A percentile compares a stretch with the other conserved stretches of the same genome.
These are phyloP conservation scores for Elsinoe fawcettii DNA, from an alignment of 2,329 filamentous ascomycete species.

Conservation along the genomic window DNA sequence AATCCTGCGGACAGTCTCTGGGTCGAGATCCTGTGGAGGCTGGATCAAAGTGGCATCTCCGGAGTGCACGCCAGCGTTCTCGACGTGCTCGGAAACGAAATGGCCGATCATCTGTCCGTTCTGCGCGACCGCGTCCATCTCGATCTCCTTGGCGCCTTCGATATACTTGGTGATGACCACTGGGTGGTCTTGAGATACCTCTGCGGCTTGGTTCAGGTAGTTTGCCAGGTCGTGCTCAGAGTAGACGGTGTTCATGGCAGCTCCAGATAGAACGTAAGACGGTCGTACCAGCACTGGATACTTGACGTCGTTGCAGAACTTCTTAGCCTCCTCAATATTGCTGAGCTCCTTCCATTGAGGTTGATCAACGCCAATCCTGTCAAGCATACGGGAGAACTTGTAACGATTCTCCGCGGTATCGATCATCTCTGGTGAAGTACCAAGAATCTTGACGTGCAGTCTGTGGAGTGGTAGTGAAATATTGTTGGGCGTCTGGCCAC, in stretches of 20 bases:
- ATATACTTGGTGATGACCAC: conserved; percentile 99
- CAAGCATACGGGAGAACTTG: conserved; percentile 98
- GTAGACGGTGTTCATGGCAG: conserved; percentile 99
- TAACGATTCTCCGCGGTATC: conserved; percentile 95
- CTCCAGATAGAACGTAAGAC: conserved; percentile 93
- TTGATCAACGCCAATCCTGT: conserved; percentile 89
- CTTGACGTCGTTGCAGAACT: conserved; percentile 78
- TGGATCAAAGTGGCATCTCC: conserved; percentile 94
- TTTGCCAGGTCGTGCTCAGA: conserved; percentile 84
- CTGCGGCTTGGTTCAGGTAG: conserved; percentile 82
- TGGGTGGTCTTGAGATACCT: conserved; percentile 89
- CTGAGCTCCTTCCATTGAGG: conserved; percentile 97
- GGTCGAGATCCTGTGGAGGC: conserved; percentile 85
- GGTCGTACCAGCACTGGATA: conserved; percentile 94
- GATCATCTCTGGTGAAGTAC: conserved; percentile 98
- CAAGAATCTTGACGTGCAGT: conserved; percentile 83
- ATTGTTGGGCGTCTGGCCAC: conserved; percentile 96
- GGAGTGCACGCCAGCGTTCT: conserved; percentile 97
- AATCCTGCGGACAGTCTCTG: conserved; percentile 81
- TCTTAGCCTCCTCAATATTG: conserved; percentile 80
- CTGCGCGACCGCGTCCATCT: conserved; percentile 95
- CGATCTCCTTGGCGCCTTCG: conserved; percentile 97
- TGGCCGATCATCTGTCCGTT: conserved; percentile 86
- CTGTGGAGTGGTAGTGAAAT: conserved; percentile 85
- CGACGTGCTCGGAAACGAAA: conserved; percentile 97